Percentiles rank a stretch among this genome's conserved stretches.
Evolutionary conservation across 208 protist genomes (phyloP).

Genomic region (Acanthamoeba royreba): DNA sequence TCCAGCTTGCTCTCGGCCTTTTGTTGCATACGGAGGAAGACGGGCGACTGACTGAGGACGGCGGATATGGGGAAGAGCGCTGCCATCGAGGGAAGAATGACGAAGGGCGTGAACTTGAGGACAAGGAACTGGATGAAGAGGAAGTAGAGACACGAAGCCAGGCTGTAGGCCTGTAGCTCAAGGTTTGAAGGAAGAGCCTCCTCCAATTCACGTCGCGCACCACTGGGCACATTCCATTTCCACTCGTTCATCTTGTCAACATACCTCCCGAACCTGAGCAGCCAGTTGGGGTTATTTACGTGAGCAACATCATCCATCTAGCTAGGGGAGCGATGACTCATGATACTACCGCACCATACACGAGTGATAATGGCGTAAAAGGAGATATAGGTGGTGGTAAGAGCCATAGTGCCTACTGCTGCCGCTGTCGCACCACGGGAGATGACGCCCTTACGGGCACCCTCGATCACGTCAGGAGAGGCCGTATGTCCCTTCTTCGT

Average conservation of each 20-base stretch:
- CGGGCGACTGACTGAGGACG: not conserved
- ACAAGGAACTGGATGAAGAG: constrained; percentile 28
- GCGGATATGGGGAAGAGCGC: not conserved
- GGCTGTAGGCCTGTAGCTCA: not conserved
- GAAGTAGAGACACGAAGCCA: not conserved
- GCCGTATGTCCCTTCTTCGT: not conserved
- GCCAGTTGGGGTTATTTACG: too few species aligned
- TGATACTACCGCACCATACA: not conserved
- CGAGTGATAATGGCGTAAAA: not conserved
- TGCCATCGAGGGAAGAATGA: not conserved
- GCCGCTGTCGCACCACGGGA: not conserved
- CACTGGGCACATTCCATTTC: not conserved
- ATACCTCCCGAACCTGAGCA: not conserved
- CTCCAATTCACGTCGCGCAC: not conserved
- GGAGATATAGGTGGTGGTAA: constrained; percentile 34
- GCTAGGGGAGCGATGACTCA: too few species aligned
- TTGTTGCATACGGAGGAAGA: not conserved
- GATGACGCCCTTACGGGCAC: constrained; percentile 4
- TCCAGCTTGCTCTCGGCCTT: not conserved
- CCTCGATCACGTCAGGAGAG: not conserved
- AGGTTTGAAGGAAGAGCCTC: not conserved
- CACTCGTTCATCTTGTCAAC: not conserved
- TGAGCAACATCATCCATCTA: too few species aligned
- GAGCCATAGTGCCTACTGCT: not conserved
- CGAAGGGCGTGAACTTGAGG: constrained; percentile 30